Base-by-base conservation (phyloP, 2,329 filamentous ascomycete species). In the Dothideomycetidae sp. region DNA sequence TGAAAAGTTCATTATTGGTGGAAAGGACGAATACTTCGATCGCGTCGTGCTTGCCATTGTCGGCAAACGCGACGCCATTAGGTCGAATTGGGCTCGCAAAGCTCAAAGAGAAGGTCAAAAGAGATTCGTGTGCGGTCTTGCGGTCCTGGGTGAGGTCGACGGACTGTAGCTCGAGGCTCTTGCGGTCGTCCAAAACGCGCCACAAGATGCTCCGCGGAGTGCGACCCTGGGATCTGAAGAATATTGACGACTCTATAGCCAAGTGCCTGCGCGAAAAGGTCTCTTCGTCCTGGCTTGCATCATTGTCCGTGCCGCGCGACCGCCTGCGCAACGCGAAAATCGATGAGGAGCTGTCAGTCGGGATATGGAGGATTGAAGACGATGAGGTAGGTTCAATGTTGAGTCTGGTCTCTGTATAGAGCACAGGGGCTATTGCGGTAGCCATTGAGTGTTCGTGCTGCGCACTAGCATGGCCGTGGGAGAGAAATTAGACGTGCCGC, bases 161-260 rank as follows among this genome's bases (percentile, higher is more conserved):
- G 29, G 75, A 77, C 53, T 83, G 80, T 35, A 98, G 68, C 60
- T 90, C 88, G 48, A 98, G 67, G 44, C 84, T 67, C 47, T 73
- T 81, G 51, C 76, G 75, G 50, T 83, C 75, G 52, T 93, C 80
- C 43, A 94, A 62, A 28, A 96, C 70, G 48, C 88, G 75, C 90
- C 90, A 98, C 33, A 93, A 69, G 54, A 96, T 92, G 58, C 75
- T 83, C 53, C 81, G 77, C 28, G 90, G 90, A 45, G 79, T 77
- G 45, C 71, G 67, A 52, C 80, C 74, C 56, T 79, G 72, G 56
- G 73, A 72, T 39, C 90, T 76, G 58, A 93, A 85, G 63, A 83
- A 93, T 39, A 96, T 70, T 2, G 83, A 84, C 17, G 83, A 79
- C 19, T 85, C 73, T 2, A 68, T 77, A 16, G 88, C 83, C 37